Percentiles rank a stretch among this genome's conserved stretches.
These are phyloP conservation scores for Ceratorhiza oryzae-sativae DNA, from an alignment of 1,284 basidiomycete species.

Conservation along the genomic window DNA sequence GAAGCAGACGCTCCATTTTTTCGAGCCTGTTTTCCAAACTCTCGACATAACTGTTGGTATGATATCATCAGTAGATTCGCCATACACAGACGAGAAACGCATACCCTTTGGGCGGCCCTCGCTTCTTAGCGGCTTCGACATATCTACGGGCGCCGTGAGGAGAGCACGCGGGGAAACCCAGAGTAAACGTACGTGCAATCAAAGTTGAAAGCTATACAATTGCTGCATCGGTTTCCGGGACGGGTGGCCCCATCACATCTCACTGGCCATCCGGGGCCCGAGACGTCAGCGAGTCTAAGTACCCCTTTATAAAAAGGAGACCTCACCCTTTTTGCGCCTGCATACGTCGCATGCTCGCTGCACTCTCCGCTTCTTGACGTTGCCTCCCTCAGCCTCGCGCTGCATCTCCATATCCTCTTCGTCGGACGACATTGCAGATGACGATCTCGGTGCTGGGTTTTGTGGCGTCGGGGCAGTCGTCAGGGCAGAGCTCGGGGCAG, in stretches of 20 bases:
- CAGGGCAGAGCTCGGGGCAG: not conserved
- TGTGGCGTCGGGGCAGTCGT: no score
- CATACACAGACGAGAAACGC: constrained; percentile 45
- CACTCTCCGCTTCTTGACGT: constrained; percentile 34
- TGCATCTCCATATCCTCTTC: constrained; percentile 59
- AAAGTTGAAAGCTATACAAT: constrained; percentile 73
- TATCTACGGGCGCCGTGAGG: constrained; percentile 63
- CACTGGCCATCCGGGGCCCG: constrained; percentile 34
- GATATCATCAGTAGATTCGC: constrained; percentile 30
- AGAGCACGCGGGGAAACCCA: not conserved
- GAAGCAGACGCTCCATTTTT: constrained; percentile 72
- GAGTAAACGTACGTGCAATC: constrained; percentile 75
- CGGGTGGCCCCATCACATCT: constrained; percentile 41
- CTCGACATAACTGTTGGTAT: constrained; percentile 66
- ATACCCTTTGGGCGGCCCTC: constrained; percentile 84
- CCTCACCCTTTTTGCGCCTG: constrained; percentile 65
- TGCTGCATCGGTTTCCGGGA: constrained; percentile 68
- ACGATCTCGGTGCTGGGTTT: no score
- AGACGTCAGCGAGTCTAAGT: not conserved
- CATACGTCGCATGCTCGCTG: constrained; percentile 71
- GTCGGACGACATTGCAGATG: constrained; percentile 56
- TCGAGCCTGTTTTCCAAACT: constrained; percentile 73
- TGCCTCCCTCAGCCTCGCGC: constrained; percentile 43
- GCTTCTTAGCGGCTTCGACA: constrained; percentile 71
- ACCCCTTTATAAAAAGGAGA: not conserved